A percentile compares a stretch with the other conserved stretches of the same genome.
These are phyloP conservation scores for Boletus tylopilopsis DNA, from an alignment of 768 basidiomycete genomes.

Conservation along the genomic window DNA sequence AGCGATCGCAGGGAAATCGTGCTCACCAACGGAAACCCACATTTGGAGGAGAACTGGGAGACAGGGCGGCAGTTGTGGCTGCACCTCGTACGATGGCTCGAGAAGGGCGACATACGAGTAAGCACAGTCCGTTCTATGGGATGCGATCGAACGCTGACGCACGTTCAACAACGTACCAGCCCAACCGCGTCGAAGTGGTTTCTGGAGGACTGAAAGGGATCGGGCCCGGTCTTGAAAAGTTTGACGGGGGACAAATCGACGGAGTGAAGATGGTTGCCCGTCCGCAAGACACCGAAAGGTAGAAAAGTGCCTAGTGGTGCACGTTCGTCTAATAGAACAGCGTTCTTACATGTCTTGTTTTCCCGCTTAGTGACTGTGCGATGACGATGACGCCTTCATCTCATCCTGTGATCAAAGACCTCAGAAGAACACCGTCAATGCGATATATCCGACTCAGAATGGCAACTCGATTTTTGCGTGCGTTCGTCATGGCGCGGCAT, in stretches of 20 bases:
- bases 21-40: constrained; percentile 32
- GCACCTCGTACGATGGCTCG: constrained; percentile 26
- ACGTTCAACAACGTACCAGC: constrained; percentile 26
- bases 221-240: constrained; percentile 36
- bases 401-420: constrained; percentile 23
- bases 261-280: constrained; percentile 42
- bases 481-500: constrained; percentile 30
- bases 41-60: constrained; percentile 32
- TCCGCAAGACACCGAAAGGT: constrained; percentile 43
- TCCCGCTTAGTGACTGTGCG: constrained; percentile 20
- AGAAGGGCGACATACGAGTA: constrained; percentile 32
- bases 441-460: constrained; percentile 29
- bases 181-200: constrained; percentile 41
- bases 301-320: constrained; percentile 21
- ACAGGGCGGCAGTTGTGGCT: constrained; percentile 31
- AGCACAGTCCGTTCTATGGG: not conserved
- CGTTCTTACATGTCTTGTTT: constrained; percentile 19
- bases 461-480: constrained; percentile 29
- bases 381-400: constrained; percentile 13
- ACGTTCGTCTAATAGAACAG: constrained; percentile 22
- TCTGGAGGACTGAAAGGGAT: constrained; percentile 42
- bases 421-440: constrained; percentile 30
- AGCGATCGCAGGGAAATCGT: constrained; percentile 29
- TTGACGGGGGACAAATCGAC: constrained; percentile 40
- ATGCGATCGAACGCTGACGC: not conserved